A percentile compares a stretch with the other conserved stretches of the same genome.
phyloP scores from a whole-genome alignment of 257 asterid species.

The Verbena officinalis region DNA sequence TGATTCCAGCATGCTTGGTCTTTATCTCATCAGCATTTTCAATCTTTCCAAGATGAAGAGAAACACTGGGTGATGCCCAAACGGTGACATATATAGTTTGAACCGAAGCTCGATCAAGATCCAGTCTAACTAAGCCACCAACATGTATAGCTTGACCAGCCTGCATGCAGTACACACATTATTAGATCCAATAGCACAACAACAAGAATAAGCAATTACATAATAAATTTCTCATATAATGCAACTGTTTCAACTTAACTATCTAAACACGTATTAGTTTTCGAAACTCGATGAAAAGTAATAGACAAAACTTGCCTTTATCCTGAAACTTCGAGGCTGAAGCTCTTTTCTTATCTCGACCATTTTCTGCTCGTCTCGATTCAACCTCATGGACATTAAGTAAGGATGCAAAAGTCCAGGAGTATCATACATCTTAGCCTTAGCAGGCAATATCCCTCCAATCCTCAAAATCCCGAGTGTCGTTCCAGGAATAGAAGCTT shows the following conservation, averaged over 20 bases:
- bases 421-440: conserved; percentile 96
- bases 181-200: conserved; percentile 11
- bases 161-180: conserved; percentile 44
- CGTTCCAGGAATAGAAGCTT: conserved; percentile 95
- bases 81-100: conserved; percentile 81
- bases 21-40: conserved; percentile 85
- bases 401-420: conserved; percentile 95
- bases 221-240: neutral
- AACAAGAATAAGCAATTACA: neutral
- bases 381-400: conserved; percentile 78
- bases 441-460: conserved; percentile 88
- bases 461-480: conserved; percentile 92
- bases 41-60: conserved; percentile 84
- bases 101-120: conserved; percentile 75
- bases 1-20: conserved; percentile 77
- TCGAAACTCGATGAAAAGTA: conserved; percentile 1
- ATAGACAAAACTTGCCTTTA: conserved; percentile 67
- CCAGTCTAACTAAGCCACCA: conserved; percentile 79
- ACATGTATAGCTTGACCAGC: conserved; percentile 85
- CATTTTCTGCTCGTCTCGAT: conserved; percentile 91
- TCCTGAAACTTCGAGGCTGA: conserved; percentile 81
- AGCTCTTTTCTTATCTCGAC: conserved; percentile 93
- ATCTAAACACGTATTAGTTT: conserved; percentile 1
- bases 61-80: conserved; percentile 75
- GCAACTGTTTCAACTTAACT: conserved; percentile 10